Conservation (phyloP, 106 monocot genomes). For the Hemerocallis citrina region DNA sequence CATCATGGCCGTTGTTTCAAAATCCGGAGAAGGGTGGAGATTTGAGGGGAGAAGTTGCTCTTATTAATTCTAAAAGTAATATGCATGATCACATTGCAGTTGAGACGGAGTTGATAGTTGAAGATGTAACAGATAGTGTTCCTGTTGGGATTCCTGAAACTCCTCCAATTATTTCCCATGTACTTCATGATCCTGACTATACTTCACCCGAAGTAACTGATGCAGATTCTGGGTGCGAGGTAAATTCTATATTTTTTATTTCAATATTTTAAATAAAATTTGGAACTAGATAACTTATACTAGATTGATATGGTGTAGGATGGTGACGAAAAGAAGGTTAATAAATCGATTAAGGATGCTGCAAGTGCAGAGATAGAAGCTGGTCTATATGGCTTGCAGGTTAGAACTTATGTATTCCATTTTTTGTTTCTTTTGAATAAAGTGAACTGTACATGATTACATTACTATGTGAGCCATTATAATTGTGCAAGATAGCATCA, state of each 20-base stretch:
- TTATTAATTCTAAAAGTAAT: slow-evolving; percentile 23
- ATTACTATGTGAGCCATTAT: too few species aligned
- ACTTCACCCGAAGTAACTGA: slow-evolving; percentile 17
- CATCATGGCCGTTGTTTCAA: slow-evolving; percentile 21
- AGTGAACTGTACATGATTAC: too few species aligned
- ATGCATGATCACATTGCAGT: slow-evolving; percentile 6
- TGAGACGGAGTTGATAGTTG: slow-evolving; percentile 29
- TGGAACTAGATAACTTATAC: not conserved
- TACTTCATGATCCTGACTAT: slow-evolving; percentile 21
- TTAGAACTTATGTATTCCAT: slow-evolving; percentile 17
- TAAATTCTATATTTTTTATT: slow-evolving; percentile 10
- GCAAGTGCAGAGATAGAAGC: slow-evolving; percentile 82
- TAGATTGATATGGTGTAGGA: slow-evolving; percentile 22
- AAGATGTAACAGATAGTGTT: slow-evolving; percentile 71
- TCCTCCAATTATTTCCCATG: slow-evolving; percentile 34
- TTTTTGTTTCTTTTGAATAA: too few species aligned
- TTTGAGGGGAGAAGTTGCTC: slow-evolving; percentile 26
- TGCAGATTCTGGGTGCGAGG: slow-evolving; percentile 39
- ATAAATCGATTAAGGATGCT: slow-evolving; percentile 57
- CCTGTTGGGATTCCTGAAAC: slow-evolving; percentile 32
- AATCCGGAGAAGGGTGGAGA: slow-evolving; percentile 14
- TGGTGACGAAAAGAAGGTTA: slow-evolving; percentile 29
- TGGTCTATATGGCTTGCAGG: slow-evolving; percentile 92
- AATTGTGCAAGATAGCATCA: too few species aligned
- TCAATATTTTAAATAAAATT: not conserved